phyloP scores from a whole-genome alignment of 495 filamentous ascomycete species.

The Mytilinidion resinicola region DNA sequence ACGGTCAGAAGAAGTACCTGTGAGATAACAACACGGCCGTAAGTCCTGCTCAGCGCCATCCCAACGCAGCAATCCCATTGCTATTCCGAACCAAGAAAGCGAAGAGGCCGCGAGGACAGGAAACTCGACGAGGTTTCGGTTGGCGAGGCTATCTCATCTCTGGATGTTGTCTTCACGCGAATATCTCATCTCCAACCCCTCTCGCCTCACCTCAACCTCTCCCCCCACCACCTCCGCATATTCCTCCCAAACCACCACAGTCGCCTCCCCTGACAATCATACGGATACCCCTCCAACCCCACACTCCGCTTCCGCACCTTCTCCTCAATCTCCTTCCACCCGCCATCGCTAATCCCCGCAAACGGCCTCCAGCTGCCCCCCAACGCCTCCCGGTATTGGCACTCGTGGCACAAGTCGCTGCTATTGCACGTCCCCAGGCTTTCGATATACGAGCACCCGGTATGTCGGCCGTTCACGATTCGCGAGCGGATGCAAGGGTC shows the following conservation, averaged over 20 bases:
- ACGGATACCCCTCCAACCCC: not conserved
- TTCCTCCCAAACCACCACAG: not conserved
- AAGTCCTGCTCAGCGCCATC: too few relatives aligned
- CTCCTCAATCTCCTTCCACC: slow-evolving; percentile 15
- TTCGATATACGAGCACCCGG: slow-evolving; percentile 13
- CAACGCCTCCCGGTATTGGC: slow-evolving; percentile 5
- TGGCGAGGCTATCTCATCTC: too few relatives aligned
- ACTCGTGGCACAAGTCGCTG: slow-evolving; percentile 13
- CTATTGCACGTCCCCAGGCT: slow-evolving; percentile 17
- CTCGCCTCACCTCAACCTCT: too few relatives aligned
- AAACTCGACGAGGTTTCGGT: too few relatives aligned
- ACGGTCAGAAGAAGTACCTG: too few relatives aligned
- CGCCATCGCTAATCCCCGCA: slow-evolving; percentile 13
- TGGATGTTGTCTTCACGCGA: too few relatives aligned
- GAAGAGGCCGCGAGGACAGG: too few relatives aligned
- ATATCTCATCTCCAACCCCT: too few relatives aligned
- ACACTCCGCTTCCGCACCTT: slow-evolving; percentile 3
- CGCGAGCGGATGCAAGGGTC: slow-evolving; percentile 23
- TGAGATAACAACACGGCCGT: too few relatives aligned
- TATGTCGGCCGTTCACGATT: slow-evolving; percentile 17
- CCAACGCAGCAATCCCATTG: too few relatives aligned
- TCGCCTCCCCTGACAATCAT: slow-evolving; percentile 5
- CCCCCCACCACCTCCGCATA: not conserved
- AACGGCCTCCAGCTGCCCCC: slow-evolving; percentile 21
- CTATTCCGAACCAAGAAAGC: too few relatives aligned